phyloP scores from a whole-genome alignment of 2,329 filamentous ascomycete species.

The Alternaria triticimaculans region DNA sequence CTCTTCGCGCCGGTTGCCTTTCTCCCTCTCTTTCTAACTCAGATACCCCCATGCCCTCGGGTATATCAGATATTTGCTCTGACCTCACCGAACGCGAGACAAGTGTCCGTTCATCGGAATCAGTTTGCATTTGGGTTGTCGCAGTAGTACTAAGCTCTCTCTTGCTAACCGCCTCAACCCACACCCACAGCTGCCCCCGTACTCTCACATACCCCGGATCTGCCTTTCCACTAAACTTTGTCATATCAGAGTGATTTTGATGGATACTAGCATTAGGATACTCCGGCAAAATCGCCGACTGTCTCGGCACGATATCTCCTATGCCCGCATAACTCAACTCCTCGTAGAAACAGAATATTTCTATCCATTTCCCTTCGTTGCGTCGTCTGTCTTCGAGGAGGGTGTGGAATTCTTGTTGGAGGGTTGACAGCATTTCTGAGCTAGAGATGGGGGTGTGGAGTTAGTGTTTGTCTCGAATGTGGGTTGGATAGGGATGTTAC shows the following conservation, averaged over 20 bases:
- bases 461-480: too few relatives aligned
- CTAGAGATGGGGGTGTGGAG: too few relatives aligned
- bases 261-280: not conserved
- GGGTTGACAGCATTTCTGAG: not conserved
- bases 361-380: not conserved
- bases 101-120: not conserved
- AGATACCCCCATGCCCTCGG: not conserved
- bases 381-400: not conserved
- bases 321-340: not conserved
- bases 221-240: not conserved
- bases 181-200: not conserved
- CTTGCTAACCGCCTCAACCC: not conserved
- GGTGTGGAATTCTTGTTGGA: not conserved
- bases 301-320: not conserved
- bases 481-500: too few relatives aligned
- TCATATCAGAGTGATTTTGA: not conserved
- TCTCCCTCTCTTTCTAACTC: not conserved
- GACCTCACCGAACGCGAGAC: not conserved
- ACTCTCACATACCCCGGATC: not conserved
- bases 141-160: not conserved
- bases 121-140: rapidly evolving
- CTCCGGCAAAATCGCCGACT: rapidly evolving
- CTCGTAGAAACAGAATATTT: not conserved
- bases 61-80: not conserved
- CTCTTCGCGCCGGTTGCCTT: too few relatives aligned